These are phyloP conservation scores for Reutealis trisperma DNA, from an alignment of 345 rosid genomes.

Conservation along the genomic window DNA sequence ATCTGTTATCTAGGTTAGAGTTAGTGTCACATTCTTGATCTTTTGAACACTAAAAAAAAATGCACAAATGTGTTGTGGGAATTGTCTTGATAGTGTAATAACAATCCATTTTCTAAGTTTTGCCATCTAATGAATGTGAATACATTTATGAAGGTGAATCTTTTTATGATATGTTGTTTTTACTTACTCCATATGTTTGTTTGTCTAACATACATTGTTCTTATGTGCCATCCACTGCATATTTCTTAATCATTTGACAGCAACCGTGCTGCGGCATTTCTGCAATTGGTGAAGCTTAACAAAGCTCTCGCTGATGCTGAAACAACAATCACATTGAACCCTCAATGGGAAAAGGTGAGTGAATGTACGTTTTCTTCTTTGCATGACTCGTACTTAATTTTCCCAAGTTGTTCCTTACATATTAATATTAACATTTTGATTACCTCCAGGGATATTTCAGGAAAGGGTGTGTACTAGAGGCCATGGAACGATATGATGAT, in stretches of 20 bases:
- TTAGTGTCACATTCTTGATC: too few species aligned
- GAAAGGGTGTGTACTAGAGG: slow-evolving; percentile 93
- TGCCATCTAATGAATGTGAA: too few species aligned
- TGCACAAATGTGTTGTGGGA: too few species aligned
- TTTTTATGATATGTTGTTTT: too few species aligned
- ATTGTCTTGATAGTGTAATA: too few species aligned
- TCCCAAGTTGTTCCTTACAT: slow-evolving; percentile 1
- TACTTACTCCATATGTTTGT: too few species aligned
- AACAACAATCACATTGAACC: slow-evolving; percentile 74
- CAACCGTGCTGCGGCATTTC: slow-evolving; percentile 96
- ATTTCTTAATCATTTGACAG: slow-evolving; percentile 39
- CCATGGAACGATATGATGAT: slow-evolving; percentile 89
- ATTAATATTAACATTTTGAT: slow-evolving; percentile 15
- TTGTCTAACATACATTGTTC: background rate
- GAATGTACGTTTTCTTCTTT: slow-evolving; percentile 10
- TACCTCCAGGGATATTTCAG: slow-evolving; percentile 81
- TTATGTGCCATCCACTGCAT: slow-evolving; percentile 3
- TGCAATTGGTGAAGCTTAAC: slow-evolving; percentile 81
- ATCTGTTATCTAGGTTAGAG: too few species aligned
- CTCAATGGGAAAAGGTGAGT: slow-evolving; percentile 87
- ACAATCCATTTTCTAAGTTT: too few species aligned
- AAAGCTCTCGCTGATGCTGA: slow-evolving; percentile 96
- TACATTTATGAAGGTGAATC: too few species aligned
- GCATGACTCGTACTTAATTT: background rate
- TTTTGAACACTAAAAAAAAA: too few species aligned